Percentiles rank a stretch among this genome's conserved stretches.
These are phyloP conservation scores for Pythium pectinolyticum DNA, from an alignment of 352 stramenopile species.

Conservation along the genomic window DNA sequence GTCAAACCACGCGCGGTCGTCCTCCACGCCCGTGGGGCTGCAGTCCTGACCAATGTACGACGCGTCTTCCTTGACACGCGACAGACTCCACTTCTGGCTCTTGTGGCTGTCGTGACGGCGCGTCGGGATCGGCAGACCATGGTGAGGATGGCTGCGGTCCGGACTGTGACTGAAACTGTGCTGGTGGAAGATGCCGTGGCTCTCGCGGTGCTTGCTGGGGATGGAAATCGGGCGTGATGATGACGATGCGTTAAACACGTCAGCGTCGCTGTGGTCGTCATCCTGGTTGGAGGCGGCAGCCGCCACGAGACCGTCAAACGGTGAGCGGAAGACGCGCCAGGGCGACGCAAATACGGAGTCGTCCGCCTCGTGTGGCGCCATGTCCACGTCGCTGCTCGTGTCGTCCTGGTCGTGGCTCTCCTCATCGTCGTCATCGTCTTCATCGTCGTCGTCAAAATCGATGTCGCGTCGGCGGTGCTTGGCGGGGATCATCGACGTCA, in stretches of 20 bases:
- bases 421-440: constrained; percentile 46
- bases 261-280: constrained; percentile 40
- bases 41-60: constrained; percentile 56
- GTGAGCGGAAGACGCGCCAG: constrained; percentile 56
- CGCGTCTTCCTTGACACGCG: constrained; percentile 62
- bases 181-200: not conserved
- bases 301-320: constrained; percentile 69
- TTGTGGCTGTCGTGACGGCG: constrained; percentile 33
- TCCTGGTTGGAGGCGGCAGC: constrained; percentile 53
- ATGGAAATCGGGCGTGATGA: constrained; percentile 65
- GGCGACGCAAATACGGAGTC: constrained; percentile 16
- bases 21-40: constrained; percentile 72
- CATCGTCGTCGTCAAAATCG: constrained; percentile 42
- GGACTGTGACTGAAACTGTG: not conserved
- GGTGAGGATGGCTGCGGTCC: constrained; percentile 23
- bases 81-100: constrained; percentile 59
- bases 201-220: constrained; percentile 30
- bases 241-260: constrained; percentile 21
- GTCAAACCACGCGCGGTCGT: constrained; percentile 57
- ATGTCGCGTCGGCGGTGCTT: constrained; percentile 28
- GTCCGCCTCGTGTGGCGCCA: constrained; percentile 20
- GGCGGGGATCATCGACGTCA: constrained; percentile 74
- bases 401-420: constrained; percentile 37
- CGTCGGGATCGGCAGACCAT: constrained; percentile 18
- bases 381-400: constrained; percentile 34